Evolutionary conservation across 2,329 filamentous ascomycete genomes (phyloP).

Genomic region (Davidsoniella australis): DNA sequence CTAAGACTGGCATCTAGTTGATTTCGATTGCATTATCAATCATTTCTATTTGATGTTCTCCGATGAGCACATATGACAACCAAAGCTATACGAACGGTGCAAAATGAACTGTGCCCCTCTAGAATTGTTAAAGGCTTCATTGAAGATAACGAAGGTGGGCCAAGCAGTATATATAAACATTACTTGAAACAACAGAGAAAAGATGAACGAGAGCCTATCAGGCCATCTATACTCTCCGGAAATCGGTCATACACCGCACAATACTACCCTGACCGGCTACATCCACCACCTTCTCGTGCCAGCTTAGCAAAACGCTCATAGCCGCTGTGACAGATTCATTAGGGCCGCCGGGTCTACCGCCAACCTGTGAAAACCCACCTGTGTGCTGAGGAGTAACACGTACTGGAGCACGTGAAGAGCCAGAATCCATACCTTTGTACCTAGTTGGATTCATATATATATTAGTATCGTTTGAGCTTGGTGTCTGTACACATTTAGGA

Average conservation of each 20-base stretch:
- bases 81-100: too few relatives aligned
- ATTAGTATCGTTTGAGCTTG: not conserved
- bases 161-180: not conserved
- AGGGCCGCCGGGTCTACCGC: conserved; percentile 31
- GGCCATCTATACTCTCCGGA: conserved; percentile 46
- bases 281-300: conserved; percentile 97
- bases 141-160: too few relatives aligned
- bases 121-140: too few relatives aligned
- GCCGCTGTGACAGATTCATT: conserved; percentile 61
- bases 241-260: conserved; percentile 88
- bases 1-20: too few relatives aligned
- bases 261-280: conserved; percentile 83
- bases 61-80: too few relatives aligned
- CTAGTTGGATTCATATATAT: conserved; percentile 24
- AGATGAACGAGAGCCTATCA: not conserved
- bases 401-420: conserved; percentile 27
- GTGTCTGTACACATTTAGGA: not conserved
- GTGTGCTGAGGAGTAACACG: conserved; percentile 57
- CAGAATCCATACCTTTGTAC: conserved; percentile 73
- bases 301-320: conserved; percentile 94
- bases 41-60: not conserved
- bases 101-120: too few relatives aligned
- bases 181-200: not conserved
- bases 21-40: not conserved
- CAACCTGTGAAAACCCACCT: conserved; percentile 67